These are phyloP conservation scores for Yamadazyma sp. DNA, from an alignment of 1,139 yeast species.

Conservation along the genomic window DNA sequence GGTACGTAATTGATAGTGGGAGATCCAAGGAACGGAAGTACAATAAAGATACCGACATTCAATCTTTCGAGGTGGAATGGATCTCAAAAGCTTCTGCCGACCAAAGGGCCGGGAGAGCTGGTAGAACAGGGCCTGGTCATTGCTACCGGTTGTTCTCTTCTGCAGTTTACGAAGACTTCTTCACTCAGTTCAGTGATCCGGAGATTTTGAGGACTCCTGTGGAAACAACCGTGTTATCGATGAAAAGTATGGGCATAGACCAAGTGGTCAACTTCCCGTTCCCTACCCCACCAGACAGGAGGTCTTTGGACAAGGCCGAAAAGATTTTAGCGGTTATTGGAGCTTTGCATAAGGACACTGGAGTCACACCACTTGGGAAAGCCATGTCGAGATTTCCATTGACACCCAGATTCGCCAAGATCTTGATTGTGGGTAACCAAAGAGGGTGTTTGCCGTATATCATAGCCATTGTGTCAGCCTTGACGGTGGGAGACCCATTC, in stretches of 20 bases:
- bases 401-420: slow-evolving; percentile 90
- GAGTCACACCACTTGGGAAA: slow-evolving; percentile 74
- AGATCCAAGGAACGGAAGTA: slow-evolving; percentile 85
- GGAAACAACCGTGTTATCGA: slow-evolving; percentile 87
- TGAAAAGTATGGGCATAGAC: slow-evolving; percentile 97
- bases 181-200: slow-evolving; percentile 78
- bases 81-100: slow-evolving; percentile 93
- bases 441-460: slow-evolving; percentile 81
- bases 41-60: slow-evolving; percentile 86
- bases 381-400: slow-evolving; percentile 91
- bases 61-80: slow-evolving; percentile 91
- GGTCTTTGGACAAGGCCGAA: slow-evolving; percentile 64
- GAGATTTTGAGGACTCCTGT: slow-evolving; percentile 95
- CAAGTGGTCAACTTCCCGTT: slow-evolving; percentile 90
- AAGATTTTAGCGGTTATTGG: slow-evolving; percentile 70
- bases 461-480: slow-evolving; percentile 86
- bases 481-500: slow-evolving; percentile 94
- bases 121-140: slow-evolving; percentile 99
- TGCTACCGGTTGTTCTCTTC: slow-evolving; percentile 91
- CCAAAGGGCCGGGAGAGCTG: slow-evolving; percentile 98
- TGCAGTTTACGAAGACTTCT: slow-evolving; percentile 90
- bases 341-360: slow-evolving; percentile 59
- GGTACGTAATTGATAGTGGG: slow-evolving; percentile 95
- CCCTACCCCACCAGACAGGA: slow-evolving; percentile 87
- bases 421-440: slow-evolving; percentile 86